Base-by-base conservation (phyloP, 805 yeast species). In the Pichia californica region DNA sequence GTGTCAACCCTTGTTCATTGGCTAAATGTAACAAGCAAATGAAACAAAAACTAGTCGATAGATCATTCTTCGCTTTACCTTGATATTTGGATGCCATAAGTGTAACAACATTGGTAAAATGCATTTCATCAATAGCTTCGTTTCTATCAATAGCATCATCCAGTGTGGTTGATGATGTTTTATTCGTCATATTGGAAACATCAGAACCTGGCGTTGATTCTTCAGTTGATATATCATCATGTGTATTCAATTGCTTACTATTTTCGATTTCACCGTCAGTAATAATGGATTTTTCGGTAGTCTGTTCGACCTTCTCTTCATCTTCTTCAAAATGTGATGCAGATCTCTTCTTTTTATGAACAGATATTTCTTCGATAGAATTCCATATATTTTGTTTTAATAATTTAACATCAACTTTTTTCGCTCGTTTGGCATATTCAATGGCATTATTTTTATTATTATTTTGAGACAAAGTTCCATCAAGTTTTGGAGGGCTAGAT, bases 31-130 rank as follows among this genome's bases (percentile, higher is more conserved):
- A 54, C 43, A 73, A 55, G 49, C 77, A 72, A 41, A 73, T 73
- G 49, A 73, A 73, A 45, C 73, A 71, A 51, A 69, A 73, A 61
- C 76, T 70, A 3, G 77, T 73, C 2, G 76, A 70, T 26, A 73
- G 52, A 40, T 73, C 76, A 18, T 61, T 56, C 38, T 64, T 62
- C 38, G 64, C 69, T 31, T 63, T 67, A 4, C 58, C 51, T 1
- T 66, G 52, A 50, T 73, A 73, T 52, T 62, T 62, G 15, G 47
- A 47, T 18, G 67, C 58, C 40, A 70, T 54, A 14, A 58, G 53
- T n/a, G 56, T 52, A 25, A 72, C 69, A 31, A 70, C 63, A 4
- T 60, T 56, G 6, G 63, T 57, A 34, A 64, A 64, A 38, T 49
- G 57, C 36, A 63, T 19, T 11, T 49, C 45, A 4, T 45, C 31